These are phyloP conservation scores for Oxyria digyna DNA, from an alignment of 148 eudicot species.

Conservation along the genomic window DNA sequence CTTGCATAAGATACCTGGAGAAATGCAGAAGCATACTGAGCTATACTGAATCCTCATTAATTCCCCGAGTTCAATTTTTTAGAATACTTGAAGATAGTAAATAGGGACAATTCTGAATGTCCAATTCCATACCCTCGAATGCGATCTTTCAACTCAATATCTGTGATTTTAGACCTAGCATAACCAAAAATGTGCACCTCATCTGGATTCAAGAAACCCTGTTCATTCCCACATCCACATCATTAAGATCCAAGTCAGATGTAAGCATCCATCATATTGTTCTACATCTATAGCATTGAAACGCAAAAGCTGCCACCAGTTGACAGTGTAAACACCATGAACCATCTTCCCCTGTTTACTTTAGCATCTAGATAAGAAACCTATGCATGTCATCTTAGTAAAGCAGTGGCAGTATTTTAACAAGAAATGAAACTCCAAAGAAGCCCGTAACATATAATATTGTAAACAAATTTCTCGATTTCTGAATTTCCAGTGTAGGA, in stretches of 20 bases:
- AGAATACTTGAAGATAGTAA: not conserved
- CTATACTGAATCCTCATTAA: not conserved
- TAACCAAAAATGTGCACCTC: constrained; percentile 93
- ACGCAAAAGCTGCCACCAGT: too few species aligned
- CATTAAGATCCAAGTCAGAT: not conserved
- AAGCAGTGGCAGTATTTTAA: not conserved
- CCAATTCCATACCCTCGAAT: constrained; percentile 53
- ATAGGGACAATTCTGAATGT: not conserved
- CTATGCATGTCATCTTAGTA: not conserved
- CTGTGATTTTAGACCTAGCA: constrained; percentile 80
- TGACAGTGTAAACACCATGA: too few species aligned
- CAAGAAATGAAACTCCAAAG: not conserved
- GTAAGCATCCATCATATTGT: not conserved
- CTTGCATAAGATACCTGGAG: constrained; percentile 50
- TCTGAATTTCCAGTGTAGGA: not conserved
- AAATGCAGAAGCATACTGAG: not conserved
- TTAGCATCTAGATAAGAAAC: not conserved
- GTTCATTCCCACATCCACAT: not conserved
- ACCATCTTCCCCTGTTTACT: too few species aligned
- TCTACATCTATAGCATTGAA: not conserved
- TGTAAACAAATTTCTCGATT: not conserved
- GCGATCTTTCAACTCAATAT: constrained; percentile 68
- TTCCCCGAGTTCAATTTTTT: not conserved
- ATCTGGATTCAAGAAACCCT: constrained; percentile 59
- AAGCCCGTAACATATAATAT: not conserved